Evolutionary conservation across 768 basidiomycete species (phyloP).

Genomic region (Russula sp.): DNA sequence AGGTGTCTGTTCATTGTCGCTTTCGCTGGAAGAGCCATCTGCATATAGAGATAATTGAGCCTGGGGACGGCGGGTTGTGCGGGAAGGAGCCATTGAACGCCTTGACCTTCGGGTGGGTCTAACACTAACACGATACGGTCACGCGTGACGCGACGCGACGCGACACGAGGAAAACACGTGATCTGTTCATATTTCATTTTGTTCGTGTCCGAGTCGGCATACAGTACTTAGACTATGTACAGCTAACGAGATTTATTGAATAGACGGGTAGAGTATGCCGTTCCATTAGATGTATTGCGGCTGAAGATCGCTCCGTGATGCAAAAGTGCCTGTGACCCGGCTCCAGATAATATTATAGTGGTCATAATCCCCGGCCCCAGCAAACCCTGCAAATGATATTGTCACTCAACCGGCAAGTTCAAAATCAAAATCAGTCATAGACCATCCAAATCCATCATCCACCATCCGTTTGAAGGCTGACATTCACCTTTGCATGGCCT

Average conservation of each 20-base stretch:
- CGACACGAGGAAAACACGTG: constrained; percentile 11
- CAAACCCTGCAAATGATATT: not conserved
- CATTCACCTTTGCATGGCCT: not conserved
- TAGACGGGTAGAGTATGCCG: no score
- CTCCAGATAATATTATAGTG: no score
- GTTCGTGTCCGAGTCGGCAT: no score
- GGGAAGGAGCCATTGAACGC: constrained; percentile 24
- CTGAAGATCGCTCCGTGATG: no score
- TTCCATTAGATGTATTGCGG: no score
- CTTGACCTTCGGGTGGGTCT: not conserved
- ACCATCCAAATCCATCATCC: not conserved
- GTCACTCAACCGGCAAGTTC: not conserved
- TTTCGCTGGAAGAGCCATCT: constrained; percentile 30
- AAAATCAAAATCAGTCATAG: no score
- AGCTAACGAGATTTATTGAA: no score
- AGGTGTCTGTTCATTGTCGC: constrained; percentile 38
- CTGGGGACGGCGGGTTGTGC: constrained; percentile 21
- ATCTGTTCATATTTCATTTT: not conserved
- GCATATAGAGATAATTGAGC: constrained; percentile 27
- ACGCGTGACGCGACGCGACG: constrained; percentile 31
- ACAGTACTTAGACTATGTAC: no score
- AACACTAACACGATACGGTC: constrained; percentile 16
- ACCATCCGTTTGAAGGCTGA: not conserved
- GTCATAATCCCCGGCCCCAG: no score
- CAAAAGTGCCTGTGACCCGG: no score